These are phyloP conservation scores for Lasiosphaeria ovina DNA, from an alignment of 495 filamentous ascomycete genomes.

Conservation along the genomic window DNA sequence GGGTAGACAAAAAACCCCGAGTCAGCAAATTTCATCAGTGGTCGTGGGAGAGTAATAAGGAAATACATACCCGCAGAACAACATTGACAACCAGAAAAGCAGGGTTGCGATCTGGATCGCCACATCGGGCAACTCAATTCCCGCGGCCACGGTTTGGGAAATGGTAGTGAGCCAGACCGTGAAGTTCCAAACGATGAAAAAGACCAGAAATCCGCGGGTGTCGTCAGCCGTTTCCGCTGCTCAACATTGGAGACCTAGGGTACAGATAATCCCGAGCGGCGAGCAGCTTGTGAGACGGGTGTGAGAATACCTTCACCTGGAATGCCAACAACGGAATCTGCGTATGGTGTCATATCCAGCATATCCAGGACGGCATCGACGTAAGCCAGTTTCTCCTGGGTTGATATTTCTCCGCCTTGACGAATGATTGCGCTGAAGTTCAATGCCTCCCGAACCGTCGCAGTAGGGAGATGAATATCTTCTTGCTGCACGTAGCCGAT, in stretches of 20 bases:
- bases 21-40: neutral
- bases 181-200: conserved; percentile 40
- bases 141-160: conserved; percentile 49
- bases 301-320: conserved; percentile 57
- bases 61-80: conserved; percentile 25
- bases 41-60: conserved; percentile 34
- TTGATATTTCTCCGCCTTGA: conserved; percentile 49
- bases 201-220: conserved; percentile 41
- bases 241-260: conserved; percentile 36
- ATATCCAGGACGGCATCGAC: conserved; percentile 82
- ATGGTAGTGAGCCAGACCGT: conserved; percentile 56
- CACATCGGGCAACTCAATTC: conserved; percentile 53
- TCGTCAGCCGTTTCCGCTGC: conserved; percentile 65
- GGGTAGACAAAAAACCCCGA: no score
- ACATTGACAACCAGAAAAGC: conserved; percentile 29
- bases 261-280: conserved; percentile 5
- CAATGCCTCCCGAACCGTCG: conserved; percentile 78
- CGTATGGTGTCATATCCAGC: conserved; percentile 71
- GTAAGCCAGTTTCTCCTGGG: conserved; percentile 71
- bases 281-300: no score
- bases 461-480: conserved; percentile 73
- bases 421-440: conserved; percentile 76
- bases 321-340: conserved; percentile 78
- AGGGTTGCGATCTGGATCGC: conserved; percentile 55
- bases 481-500: conserved; percentile 82